phyloP scores from a whole-genome alignment of 2,329 filamentous ascomycete species.

The Endothia cerciana region DNA sequence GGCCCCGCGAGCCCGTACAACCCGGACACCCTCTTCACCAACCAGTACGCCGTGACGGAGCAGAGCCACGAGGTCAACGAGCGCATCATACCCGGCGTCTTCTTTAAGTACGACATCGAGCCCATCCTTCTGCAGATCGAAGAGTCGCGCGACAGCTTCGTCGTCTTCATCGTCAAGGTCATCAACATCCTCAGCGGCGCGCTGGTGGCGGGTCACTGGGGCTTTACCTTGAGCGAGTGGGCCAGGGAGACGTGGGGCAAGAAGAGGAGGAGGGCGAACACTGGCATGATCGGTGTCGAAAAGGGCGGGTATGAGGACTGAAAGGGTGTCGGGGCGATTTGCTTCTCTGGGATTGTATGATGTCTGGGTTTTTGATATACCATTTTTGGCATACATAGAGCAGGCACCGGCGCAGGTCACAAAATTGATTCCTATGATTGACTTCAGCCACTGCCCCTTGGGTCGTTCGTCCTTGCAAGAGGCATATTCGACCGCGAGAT shows the following conservation, averaged over 20 bases:
- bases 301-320: conserved; percentile 45
- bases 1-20: conserved; percentile 43
- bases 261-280: conserved; percentile 49
- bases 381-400: conserved; percentile 25
- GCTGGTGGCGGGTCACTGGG: conserved; percentile 91
- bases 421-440: conserved; percentile 20
- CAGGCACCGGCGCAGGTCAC: conserved; percentile 20
- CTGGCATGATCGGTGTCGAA: conserved; percentile 53
- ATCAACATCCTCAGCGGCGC: conserved; percentile 92
- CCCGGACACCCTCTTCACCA: conserved; percentile 76
- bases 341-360: not conserved
- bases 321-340: not conserved
- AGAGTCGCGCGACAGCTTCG: conserved; percentile 76
- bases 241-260: conserved; percentile 57
- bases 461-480: no score
- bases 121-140: conserved; percentile 86
- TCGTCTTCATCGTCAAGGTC: conserved; percentile 77
- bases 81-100: conserved; percentile 80
- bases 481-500: no score
- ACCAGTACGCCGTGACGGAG: conserved; percentile 96
- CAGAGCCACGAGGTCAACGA: conserved; percentile 75
- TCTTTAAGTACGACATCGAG: conserved; percentile 99
- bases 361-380: conserved; percentile 16
- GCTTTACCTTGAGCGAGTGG: conserved; percentile 85
- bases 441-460: not conserved